Base-by-base conservation (phyloP, 2,329 filamentous ascomycete species). In the Lizonia empirigonia region DNA sequence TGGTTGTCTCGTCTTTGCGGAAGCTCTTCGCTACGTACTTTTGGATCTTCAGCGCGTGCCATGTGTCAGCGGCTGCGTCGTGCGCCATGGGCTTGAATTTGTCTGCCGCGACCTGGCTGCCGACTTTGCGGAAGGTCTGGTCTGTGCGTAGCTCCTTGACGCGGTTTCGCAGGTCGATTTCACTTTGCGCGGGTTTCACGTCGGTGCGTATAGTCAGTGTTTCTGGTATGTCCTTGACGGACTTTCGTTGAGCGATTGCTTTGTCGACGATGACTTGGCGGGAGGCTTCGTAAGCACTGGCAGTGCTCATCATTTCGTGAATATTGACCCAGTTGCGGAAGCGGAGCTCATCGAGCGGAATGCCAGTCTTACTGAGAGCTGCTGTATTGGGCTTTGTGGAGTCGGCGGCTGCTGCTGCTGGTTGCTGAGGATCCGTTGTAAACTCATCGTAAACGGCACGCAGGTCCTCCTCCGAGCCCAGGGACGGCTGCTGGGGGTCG, bases 301-400 rank as follows among this genome's bases (percentile, higher is more conserved):
- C 75, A 13, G 73, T 60, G 18, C 61, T 63, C 53, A 82, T 70
- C 42, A 82, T 65, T 40, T 77, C 72, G 44, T 78, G 77, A 37
- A 82, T 68, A 7, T 66, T 67, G 38, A 74, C 68, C 80, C 80
- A 82, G 50, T 80, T 80, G 51, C 74, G 71, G 62, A 77, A 82
- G 29, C 80, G 74, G 12, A 81, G 64, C 18, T 76, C 70, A 30
- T 74, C 74, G 12, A 80, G 61, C 0, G 76, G 69, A 23, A 79
- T 71, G 12, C 75, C 75, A 1, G 75, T 76, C 2, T 68, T 33
- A 30, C 65, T 71, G n/a, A 66, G 34, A 8, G 55, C 50, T 16
- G 54, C 36, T 9, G 38, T n/a, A 6, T 15, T 27, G 15, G 42
- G 23, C 13, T 55, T 39, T 12, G 50, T 32, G 13, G 53, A 44